Base-by-base conservation (phyloP, 495 filamentous ascomycete species). In the Aspergillus conjunctus region DNA sequence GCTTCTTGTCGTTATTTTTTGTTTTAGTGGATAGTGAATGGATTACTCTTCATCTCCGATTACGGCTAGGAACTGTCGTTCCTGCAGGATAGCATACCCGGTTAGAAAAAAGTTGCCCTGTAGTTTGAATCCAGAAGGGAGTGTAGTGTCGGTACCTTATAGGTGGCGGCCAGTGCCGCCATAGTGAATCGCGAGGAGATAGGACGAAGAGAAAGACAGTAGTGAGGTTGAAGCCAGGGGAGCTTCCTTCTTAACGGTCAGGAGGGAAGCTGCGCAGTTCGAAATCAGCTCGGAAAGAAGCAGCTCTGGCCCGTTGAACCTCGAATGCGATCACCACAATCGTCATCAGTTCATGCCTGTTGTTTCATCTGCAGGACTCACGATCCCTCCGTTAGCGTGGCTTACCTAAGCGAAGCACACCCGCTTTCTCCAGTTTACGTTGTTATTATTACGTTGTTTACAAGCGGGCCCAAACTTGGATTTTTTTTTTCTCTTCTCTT, bases 11-110 rank as follows among this genome's bases (percentile, higher is more conserved):
- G 34, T 31, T 4, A 5, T 34, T 26, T 20, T 31, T 26, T 5
- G 44, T 10, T 48, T 43, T 4, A 2, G 10, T 1, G 21, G 52
- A 30, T 33, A 51, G 9, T 37, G 34, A 41, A 52, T 51, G 59
- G 51, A 54, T 74, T 72, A 95, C 94, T 81, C 78, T 87, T 98
- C 94, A 76, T 99, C 95, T 37, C 93, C 93, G 67, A 99, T 98
- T 31, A 98, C 93, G 51, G 94, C 95, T 52, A 98, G 85, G 78
- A 99, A 96, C 73, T 98, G 89, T 64, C 95, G 85, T 76, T 97
- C 91, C 79, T 96, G 54, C 53, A 60, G 43, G 54, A 48, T 54
- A 45, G n/a, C 4, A 34, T 33, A 11, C 26, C 31, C 26, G 18
- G 46, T 64, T 43, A 67, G 54, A 46, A 48, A 37, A 20, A 15